Base-by-base conservation (phyloP, 768 basidiomycete species). In the Krasilnikovozyma curviuscula region DNA sequence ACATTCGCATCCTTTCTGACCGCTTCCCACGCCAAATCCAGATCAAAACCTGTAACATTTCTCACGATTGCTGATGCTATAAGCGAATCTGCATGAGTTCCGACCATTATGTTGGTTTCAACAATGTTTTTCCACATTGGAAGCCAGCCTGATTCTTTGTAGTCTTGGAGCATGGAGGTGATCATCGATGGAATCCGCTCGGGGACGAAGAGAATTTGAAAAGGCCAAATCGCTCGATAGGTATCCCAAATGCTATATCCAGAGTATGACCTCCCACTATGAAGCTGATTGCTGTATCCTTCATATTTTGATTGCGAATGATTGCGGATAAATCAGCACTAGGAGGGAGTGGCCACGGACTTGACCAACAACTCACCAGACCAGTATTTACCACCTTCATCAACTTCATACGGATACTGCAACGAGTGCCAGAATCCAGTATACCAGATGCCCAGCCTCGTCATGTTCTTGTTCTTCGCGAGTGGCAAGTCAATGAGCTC, bases 121-220 rank as follows among this genome's bases (percentile, higher is more conserved):
- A 79, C 73, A 13, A 84, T 71, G 52, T 84, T 84, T 65, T 83
- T 84, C 83, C 83, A 85, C 81, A 84, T 83, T 0, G 83, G 83
- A 31, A 85, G 65, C 80, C 82, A 82, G 3, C 83, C 83, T 14
- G 79, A 73, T 75, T 70, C 54, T 51, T 70, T 63, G 55, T 76
- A 86, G 59, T 84, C 81, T 43, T 78, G 75, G 18, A 85, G 63
- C 82, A 84, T 84, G 51, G 79, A 81, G 44, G 67, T 71, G 2
- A 85, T 69, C 76, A 84, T 81, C 1, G 71, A 77, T 0, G 77
- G 71, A 9, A 83, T 65, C n/a, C 79, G 68, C 56, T 85, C 81
- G 0, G 83, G 81, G 0, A 77, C 76, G 14, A 83, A 70, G 2
- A 84, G 66, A 34, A 84, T 77, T 38, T 77, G 72, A 75, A 79